Evolutionary conservation across 202 grass and related monocot species (phyloP).

Genomic region (Miscanthus sacchariflorus): DNA sequence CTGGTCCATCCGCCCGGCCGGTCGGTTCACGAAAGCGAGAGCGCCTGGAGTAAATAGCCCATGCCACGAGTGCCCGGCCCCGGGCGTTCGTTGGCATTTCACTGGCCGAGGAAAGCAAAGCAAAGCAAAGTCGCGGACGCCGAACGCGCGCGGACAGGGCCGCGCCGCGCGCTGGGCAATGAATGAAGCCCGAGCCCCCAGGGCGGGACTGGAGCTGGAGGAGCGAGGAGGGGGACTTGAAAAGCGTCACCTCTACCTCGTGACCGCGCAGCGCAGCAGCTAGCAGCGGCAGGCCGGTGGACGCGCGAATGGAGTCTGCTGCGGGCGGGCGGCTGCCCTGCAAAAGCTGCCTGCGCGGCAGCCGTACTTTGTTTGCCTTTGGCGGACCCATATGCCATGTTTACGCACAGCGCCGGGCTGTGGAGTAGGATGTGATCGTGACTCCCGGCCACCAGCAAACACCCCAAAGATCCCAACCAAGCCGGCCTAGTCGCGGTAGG

Average conservation of each 20-base stretch:
- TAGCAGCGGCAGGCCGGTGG: no score
- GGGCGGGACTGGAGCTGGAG: neutral
- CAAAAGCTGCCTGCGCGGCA: no score
- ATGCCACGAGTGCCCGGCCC: neutral
- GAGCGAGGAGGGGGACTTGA: conserved; percentile 6
- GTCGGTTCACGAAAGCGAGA: neutral
- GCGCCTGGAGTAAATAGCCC: conserved; percentile 3
- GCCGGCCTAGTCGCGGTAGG: neutral
- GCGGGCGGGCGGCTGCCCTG: no score
- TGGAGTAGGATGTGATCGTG: no score
- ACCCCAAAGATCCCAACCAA: no score
- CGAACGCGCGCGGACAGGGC: neutral
- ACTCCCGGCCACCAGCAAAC: no score
- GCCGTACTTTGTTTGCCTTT: no score
- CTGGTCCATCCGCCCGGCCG: neutral
- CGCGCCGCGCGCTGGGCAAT: conserved; percentile 26
- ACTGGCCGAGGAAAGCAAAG: no score
- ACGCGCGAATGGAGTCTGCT: no score
- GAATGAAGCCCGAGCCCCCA: conserved; percentile 41
- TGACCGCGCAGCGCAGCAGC: no score
- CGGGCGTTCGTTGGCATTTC: neutral
- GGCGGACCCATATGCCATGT: no score
- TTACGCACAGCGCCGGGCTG: neutral
- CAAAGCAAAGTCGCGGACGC: no score
- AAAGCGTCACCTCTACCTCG: conserved; percentile 54